Evolutionary conservation across 805 yeast genomes (phyloP).

Genomic region (Kuraishia hungarica): DNA sequence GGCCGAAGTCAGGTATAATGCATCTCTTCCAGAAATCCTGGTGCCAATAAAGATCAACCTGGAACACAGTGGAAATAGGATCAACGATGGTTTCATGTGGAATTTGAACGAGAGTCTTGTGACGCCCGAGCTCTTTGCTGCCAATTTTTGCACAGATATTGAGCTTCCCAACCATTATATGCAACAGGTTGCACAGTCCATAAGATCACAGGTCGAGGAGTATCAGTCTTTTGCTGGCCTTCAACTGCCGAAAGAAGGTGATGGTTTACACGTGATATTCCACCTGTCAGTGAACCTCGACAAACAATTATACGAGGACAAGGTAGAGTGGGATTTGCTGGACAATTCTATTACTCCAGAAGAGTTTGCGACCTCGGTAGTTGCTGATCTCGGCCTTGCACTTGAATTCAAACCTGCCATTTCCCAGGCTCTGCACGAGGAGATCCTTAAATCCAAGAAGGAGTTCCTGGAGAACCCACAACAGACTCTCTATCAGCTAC

Average conservation of each 20-base stretch:
- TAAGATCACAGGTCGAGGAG: slow-evolving; percentile 75
- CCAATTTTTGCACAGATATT: slow-evolving; percentile 71
- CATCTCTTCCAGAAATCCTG: slow-evolving; percentile 32
- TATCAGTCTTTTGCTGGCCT: slow-evolving; percentile 54
- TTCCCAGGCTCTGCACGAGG: slow-evolving; percentile 79
- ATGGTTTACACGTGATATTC: slow-evolving; percentile 60
- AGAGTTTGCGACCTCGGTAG: slow-evolving; percentile 72
- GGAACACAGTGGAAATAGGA: slow-evolving; percentile 44
- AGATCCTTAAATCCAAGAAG: slow-evolving; percentile 63
- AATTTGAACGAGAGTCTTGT: slow-evolving; percentile 54
- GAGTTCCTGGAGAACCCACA: slow-evolving; percentile 61
- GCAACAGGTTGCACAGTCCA: slow-evolving; percentile 55
- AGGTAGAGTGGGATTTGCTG: slow-evolving; percentile 86
- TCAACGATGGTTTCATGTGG: slow-evolving; percentile 71
- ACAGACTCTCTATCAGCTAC: slow-evolving; percentile 23
- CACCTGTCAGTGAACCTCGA: slow-evolving; percentile 78
- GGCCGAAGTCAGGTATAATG: slow-evolving; percentile 22
- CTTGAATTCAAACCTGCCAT: slow-evolving; percentile 88
- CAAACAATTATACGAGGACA: slow-evolving; percentile 80
- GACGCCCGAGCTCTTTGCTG: slow-evolving; percentile 69
- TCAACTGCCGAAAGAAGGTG: slow-evolving; percentile 58
- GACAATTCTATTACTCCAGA: slow-evolving; percentile 62
- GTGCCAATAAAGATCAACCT: slow-evolving; percentile 62
- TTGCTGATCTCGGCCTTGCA: slow-evolving; percentile 73
- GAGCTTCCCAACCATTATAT: slow-evolving; percentile 67